These are phyloP conservation scores for Canna indica DNA, from an alignment of 176 grass and related monocot species.

Conservation along the genomic window DNA sequence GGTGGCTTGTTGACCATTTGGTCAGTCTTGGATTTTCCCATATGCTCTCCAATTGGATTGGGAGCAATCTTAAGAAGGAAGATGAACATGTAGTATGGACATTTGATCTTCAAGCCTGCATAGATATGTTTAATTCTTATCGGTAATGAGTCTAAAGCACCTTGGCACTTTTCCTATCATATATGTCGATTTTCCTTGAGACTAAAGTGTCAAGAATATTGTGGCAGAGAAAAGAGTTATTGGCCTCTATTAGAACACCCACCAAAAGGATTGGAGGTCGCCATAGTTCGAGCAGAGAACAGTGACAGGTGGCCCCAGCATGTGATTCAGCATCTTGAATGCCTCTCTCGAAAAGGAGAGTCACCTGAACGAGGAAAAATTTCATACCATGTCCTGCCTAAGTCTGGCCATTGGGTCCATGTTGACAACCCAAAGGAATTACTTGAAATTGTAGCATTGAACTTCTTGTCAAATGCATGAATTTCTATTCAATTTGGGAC, in stretches of 20 bases:
- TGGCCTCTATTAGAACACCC: conserved; percentile 68
- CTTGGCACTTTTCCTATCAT: background rate
- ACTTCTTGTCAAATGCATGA: conserved; percentile 35
- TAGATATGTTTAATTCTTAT: conserved; percentile 91
- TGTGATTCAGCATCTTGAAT: conserved; percentile 58
- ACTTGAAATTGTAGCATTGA: conserved; percentile 64
- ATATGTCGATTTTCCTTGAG: background rate
- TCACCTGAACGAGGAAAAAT: conserved; percentile 44
- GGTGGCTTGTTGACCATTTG: conserved; percentile 95
- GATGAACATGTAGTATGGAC: conserved; percentile 65
- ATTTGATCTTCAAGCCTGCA: conserved; percentile 79
- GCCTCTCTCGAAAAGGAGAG: conserved; percentile 34
- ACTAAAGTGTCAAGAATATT: background rate
- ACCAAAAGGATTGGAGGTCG: conserved; percentile 68
- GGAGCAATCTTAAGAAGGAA: conserved; percentile 71
- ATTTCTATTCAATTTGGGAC: too few relatives aligned
- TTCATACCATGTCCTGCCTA: conserved; percentile 60
- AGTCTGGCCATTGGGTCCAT: conserved; percentile 92
- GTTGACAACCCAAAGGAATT: conserved; percentile 90
- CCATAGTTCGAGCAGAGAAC: conserved; percentile 62
- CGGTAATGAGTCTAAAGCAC: conserved; percentile 27
- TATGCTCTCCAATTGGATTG: conserved; percentile 84
- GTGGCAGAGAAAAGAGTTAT: conserved; percentile 54
- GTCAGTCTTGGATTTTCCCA: conserved; percentile 78
- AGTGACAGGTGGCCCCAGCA: conserved; percentile 79